Conservation (phyloP, 768 basidiomycete species). For the Russula abietina region DNA sequence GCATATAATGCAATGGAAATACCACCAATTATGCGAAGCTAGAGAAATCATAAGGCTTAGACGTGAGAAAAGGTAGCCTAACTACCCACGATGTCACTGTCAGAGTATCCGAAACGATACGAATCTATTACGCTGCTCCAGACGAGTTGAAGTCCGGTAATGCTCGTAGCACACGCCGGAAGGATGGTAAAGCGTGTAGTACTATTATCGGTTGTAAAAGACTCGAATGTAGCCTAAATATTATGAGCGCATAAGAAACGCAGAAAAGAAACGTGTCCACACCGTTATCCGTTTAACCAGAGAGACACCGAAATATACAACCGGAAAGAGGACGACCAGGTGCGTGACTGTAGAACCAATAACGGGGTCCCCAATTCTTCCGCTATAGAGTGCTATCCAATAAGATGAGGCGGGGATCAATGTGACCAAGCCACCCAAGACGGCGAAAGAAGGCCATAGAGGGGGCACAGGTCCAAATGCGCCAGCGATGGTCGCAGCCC, state of each 20-base stretch:
- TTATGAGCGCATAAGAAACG: not conserved
- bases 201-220: not conserved
- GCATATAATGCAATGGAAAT: slow-evolving; percentile 20
- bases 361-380: slow-evolving; percentile 45
- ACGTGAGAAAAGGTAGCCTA: not conserved
- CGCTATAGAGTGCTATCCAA: slow-evolving; percentile 56
- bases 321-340: slow-evolving; percentile 47
- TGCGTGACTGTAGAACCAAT: slow-evolving; percentile 59
- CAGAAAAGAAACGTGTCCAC: slow-evolving; percentile 23
- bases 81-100: slow-evolving; percentile 24
- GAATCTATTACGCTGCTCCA: slow-evolving; percentile 16
- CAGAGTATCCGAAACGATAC: slow-evolving; percentile 16
- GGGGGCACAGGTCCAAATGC: slow-evolving; percentile 34
- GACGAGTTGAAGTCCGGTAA: slow-evolving; percentile 15
- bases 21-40: slow-evolving; percentile 26
- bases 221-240: slow-evolving; percentile 18
- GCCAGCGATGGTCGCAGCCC: slow-evolving; percentile 32
- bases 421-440: slow-evolving; percentile 39
- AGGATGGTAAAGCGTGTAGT: slow-evolving; percentile 21
- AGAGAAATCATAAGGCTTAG: not conserved
- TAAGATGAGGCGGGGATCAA: slow-evolving; percentile 57
- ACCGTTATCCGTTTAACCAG: slow-evolving; percentile 41
- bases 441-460: slow-evolving; percentile 32
- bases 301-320: slow-evolving; percentile 47
- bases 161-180: slow-evolving; percentile 23